Conservation (phyloP, 225 moss, liverwort and hornwort genomes). For the Physcomitrium patens region DNA sequence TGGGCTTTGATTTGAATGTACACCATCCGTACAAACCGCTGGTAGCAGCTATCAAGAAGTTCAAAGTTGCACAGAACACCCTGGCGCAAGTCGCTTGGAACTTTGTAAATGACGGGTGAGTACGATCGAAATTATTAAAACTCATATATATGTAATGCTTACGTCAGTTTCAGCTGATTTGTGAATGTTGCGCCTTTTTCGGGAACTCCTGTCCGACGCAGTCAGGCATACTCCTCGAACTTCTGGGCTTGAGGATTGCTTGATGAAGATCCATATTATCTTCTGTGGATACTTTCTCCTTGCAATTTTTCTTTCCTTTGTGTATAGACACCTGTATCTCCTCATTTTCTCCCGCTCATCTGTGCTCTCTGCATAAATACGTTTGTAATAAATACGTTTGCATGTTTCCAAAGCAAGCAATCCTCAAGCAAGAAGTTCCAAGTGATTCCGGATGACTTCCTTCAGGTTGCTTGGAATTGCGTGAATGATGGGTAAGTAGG, state of each 20-base stretch:
- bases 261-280: conserved; percentile 38
- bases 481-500: conserved; percentile 97
- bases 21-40: conserved; percentile 96
- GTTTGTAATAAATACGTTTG: conserved; percentile 62
- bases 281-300: conserved; percentile 42
- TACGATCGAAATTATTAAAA: conserved; percentile 15
- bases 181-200: conserved; percentile 20
- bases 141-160: conserved; percentile 19
- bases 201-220: conserved; percentile 23
- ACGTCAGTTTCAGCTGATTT: conserved; percentile 16
- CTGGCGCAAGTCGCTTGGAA: conserved; percentile 99
- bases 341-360: conserved; percentile 39
- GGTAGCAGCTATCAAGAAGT: conserved; percentile 92
- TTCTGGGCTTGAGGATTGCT: conserved; percentile 60
- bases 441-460: conserved; percentile 85
- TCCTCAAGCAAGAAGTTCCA: conserved; percentile 78
- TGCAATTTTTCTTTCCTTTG: conserved; percentile 40
- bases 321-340: conserved; percentile 35
- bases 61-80: conserved; percentile 92
- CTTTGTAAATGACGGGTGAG: conserved; percentile 99
- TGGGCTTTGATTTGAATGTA: conserved; percentile 91
- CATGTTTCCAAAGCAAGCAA: conserved; percentile 62
- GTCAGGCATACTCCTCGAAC: conserved; percentile 36
- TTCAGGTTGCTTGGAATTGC: conserved; percentile 99
- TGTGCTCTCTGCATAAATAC: conserved; percentile 42